phyloP scores from a whole-genome alignment of 2,329 filamentous ascomycete genomes.

The Biscogniauxia marginata region DNA sequence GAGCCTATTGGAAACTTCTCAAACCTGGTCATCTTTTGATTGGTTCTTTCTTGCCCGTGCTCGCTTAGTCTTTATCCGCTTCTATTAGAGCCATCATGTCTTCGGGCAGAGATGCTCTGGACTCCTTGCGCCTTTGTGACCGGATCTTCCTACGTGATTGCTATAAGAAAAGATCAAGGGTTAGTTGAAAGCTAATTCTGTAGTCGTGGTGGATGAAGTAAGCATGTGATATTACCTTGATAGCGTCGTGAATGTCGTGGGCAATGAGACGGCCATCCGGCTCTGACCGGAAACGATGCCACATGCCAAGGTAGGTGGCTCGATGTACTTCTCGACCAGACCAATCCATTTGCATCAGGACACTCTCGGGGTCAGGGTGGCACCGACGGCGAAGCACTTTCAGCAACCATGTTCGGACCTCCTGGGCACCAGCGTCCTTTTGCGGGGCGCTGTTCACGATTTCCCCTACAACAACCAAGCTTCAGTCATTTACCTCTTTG shows the following conservation, averaged over 20 bases:
- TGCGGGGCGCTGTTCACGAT: slow-evolving; percentile 20
- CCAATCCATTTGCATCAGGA: slow-evolving; percentile 15
- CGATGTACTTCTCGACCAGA: slow-evolving; percentile 24
- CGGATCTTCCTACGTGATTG: background rate
- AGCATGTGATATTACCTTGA: slow-evolving; percentile 7
- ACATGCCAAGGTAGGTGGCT: slow-evolving; percentile 17
- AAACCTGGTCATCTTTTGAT: background rate
- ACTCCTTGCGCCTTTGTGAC: background rate
- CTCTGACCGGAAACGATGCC: slow-evolving; percentile 22
- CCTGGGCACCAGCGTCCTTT: slow-evolving; percentile 17
- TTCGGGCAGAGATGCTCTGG: background rate
- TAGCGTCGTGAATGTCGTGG: slow-evolving; percentile 25
- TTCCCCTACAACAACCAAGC: slow-evolving; percentile 15
- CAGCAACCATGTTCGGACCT: slow-evolving; percentile 23
- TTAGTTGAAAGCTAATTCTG: background rate
- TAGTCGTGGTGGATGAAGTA: background rate
- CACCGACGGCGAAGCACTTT: slow-evolving; percentile 23
- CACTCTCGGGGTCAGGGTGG: slow-evolving; percentile 23
- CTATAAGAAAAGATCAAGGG: background rate
- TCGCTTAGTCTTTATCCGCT: background rate
- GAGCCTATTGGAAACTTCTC: background rate
- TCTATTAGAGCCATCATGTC: background rate
- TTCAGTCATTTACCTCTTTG: background rate
- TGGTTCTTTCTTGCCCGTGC: background rate
- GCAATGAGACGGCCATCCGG: slow-evolving; percentile 22